phyloP scores from a whole-genome alignment of 2,329 filamentous ascomycete species.

The Penicillium sp. region DNA sequence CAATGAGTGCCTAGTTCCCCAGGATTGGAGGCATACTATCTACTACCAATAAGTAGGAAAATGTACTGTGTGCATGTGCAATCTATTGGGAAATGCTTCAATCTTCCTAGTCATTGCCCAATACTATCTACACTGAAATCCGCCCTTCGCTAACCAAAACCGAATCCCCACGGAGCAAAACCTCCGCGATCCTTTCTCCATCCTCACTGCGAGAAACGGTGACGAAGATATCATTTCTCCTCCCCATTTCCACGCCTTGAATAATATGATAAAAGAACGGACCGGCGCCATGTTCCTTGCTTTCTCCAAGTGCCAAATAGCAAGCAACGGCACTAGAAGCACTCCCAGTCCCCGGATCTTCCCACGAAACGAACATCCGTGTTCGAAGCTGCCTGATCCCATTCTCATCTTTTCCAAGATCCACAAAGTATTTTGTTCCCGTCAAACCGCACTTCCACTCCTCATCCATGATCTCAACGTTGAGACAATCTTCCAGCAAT shows the following conservation, averaged over 20 bases:
- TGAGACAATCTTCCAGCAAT: neutral
- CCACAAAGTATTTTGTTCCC: neutral
- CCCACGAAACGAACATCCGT: constrained; percentile 23
- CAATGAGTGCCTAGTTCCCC: too few relatives aligned
- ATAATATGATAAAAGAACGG: constrained; percentile 52
- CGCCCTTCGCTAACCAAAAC: too few relatives aligned
- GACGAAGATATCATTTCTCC: constrained; percentile 24
- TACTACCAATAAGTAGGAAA: too few relatives aligned
- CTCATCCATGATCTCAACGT: neutral
- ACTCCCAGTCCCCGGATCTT: constrained; percentile 65
- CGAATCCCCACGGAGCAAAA: too few relatives aligned
- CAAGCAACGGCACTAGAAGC: constrained; percentile 57
- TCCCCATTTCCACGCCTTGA: constrained; percentile 67
- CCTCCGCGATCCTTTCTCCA: too few relatives aligned
- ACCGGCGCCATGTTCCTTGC: constrained; percentile 21
- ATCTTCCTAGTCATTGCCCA: neutral
- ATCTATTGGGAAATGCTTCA: neutral
- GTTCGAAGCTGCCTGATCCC: constrained; percentile 20
- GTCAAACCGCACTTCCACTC: neutral
- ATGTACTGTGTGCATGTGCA: too few relatives aligned
- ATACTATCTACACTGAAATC: too few relatives aligned
- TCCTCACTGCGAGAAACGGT: too few relatives aligned
- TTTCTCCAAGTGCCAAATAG: constrained; percentile 50
- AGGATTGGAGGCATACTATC: too few relatives aligned
- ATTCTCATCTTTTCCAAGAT: neutral